phyloP scores from a whole-genome alignment of 805 yeast genomes.

The Helenozyma baotianmanensis region DNA sequence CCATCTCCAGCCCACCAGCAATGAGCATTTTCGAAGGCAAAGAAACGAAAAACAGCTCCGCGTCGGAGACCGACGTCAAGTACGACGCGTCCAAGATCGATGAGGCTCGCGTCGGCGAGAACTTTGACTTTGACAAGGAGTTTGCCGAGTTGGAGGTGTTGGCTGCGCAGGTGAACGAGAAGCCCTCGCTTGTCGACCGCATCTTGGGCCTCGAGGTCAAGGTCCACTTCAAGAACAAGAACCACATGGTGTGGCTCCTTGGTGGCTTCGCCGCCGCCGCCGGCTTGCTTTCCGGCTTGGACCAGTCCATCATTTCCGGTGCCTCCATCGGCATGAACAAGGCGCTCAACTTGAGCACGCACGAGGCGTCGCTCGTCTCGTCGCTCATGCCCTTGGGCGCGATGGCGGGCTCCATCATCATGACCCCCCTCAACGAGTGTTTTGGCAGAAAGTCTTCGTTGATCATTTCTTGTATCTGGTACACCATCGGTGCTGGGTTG shows the following conservation, averaged over 20 bases:
- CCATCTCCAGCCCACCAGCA: too few species aligned
- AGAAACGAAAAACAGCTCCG: slow-evolving; percentile 13
- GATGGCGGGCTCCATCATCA: slow-evolving; percentile 54
- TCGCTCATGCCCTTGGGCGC: slow-evolving; percentile 70
- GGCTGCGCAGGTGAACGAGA: slow-evolving; percentile 24
- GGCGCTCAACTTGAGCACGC: slow-evolving; percentile 34
- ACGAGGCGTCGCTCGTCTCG: slow-evolving; percentile 49
- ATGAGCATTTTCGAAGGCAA: slow-evolving; percentile 18
- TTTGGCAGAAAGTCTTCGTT: slow-evolving; percentile 55
- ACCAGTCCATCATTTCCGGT: slow-evolving; percentile 64
- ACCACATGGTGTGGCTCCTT: slow-evolving; percentile 38
- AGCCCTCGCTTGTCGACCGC: slow-evolving; percentile 35
- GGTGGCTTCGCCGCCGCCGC: slow-evolving; percentile 60
- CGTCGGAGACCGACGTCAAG: slow-evolving; percentile 12
- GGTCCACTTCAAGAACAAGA: slow-evolving; percentile 41
- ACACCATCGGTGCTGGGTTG: slow-evolving; percentile 56
- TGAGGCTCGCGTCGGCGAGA: slow-evolving; percentile 24
- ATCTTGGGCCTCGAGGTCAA: slow-evolving; percentile 32
- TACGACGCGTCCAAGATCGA: slow-evolving; percentile 23
- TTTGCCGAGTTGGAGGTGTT: slow-evolving; percentile 29
- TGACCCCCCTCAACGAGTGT: slow-evolving; percentile 53
- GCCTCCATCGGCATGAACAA: slow-evolving; percentile 50
- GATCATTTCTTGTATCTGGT: slow-evolving; percentile 53
- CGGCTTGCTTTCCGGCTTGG: slow-evolving; percentile 62
- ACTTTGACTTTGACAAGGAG: slow-evolving; percentile 31